Conservation (phyloP, 495 filamentous ascomycete species). For the Penicillium angulare region DNA sequence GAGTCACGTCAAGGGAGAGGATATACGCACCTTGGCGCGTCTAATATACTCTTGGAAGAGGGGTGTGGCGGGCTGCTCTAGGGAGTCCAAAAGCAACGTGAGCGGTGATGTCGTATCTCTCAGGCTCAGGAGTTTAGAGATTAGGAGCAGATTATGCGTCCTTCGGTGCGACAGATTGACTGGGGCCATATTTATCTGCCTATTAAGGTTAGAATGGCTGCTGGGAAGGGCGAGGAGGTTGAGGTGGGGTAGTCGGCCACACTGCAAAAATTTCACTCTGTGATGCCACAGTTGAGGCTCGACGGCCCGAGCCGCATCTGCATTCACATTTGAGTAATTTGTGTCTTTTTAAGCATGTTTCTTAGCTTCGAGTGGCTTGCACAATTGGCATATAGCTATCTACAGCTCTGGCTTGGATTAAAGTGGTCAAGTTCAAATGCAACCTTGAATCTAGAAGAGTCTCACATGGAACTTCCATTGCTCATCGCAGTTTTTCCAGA, state of each 20-base stretch:
- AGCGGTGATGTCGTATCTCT: conserved; percentile 81
- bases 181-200: conserved; percentile 29
- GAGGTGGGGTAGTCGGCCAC: conserved; percentile 25
- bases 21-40: conserved; percentile 63
- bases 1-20: too few relatives aligned
- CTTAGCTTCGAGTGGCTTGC: too few relatives aligned
- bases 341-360: too few relatives aligned
- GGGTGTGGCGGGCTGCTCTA: conserved; percentile 77
- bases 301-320: conserved; percentile 32
- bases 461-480: too few relatives aligned
- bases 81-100: conserved; percentile 77
- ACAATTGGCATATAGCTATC: too few relatives aligned
- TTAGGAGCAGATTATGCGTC: conserved; percentile 81
- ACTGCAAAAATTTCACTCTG: conserved; percentile 25
- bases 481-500: too few relatives aligned
- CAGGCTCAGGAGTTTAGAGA: conserved; percentile 77
- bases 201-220: not conserved
- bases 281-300: conserved; percentile 33
- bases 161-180: conserved; percentile 62
- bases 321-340: too few relatives aligned
- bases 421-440: too few relatives aligned
- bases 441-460: too few relatives aligned
- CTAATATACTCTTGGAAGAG: conserved; percentile 71
- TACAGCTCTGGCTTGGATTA: too few relatives aligned
- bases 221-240: conserved; percentile 8